Base-by-base conservation (phyloP, 1,139 yeast species). In the Debaryomyces fabryi region DNA sequence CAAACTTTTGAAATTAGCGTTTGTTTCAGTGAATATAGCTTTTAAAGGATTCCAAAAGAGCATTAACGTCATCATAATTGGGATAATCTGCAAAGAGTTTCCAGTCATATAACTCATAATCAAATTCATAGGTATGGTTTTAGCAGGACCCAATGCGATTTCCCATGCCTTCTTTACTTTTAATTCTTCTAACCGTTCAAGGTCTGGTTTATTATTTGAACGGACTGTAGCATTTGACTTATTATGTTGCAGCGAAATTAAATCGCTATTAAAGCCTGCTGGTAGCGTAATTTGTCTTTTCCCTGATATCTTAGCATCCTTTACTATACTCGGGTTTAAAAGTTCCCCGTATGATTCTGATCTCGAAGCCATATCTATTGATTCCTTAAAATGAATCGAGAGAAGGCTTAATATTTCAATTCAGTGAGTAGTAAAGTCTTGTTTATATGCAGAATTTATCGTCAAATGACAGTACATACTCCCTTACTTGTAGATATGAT, bases 61-160 rank as follows among this genome's bases (percentile, higher is more conserved):
- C 90, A 87, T 89, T 37, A 88, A 68, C 0, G 97, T 88, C 89
- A 91, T 92, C 69, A 91, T 86, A 48, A 93, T 86, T 4, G 97
- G 95, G 51, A 93, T 91, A 54, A 93, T 79, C 60, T 93, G 98
- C 25, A 93, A 71, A 6, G 96, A 83, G 59, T 88, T 87, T 29
- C 99, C 99, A 2, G 97, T 84, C 91, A 93, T 89, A 67, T 90
- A 93, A 52, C 92, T 84, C 96, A 93, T 90, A 48, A 90, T 72
- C 50, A 88, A 65, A 59, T 90, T 93, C 96, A 91, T 88, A 4
- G 97, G 96, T 25, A 93, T 72, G 21, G 85, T 78, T 63, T 92
- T 93, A 2, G 92, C 90, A 0, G 98, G 97, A 0, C 84, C 84
- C 15, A 81, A 68, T 2, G 97, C 96, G 30, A 88, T 63, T 52